Evolutionary conservation across 352 stramenopile genomes (phyloP), one percentile per base, ranked within the genome.

Genomic region (Phytophthora agathidicida): DNA sequence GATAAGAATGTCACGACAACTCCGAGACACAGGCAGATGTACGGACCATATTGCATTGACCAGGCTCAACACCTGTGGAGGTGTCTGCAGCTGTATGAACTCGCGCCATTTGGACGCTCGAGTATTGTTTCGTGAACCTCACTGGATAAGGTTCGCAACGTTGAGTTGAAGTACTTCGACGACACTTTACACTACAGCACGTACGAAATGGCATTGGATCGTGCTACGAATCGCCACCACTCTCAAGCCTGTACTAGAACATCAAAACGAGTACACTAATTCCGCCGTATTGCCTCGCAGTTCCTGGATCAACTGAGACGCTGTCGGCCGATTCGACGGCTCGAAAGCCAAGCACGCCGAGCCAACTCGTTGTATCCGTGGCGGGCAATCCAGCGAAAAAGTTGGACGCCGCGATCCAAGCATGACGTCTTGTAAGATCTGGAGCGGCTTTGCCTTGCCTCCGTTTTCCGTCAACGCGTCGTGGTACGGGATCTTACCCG

Each of bases 351-450:
- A 58, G 44, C 65, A 33, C 46, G 73, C 8, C 48, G 64, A 37
- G 45, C 49, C 27, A 28, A 50, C n/a, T 39, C 24, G 56, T 26
- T 43, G 46, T 22, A 86, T 73, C 5, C 55, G 59, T 3, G 42
- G 39, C 9, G 80, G 78, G 32, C 77, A 90, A 5, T 66, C 38
- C 5, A 38, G 41, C 5, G 30, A 65, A 45, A 86, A 86, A 16
- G 33, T 72, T 13, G 78, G 78, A 30, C 68, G 63, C 43, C 84
- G 55, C 16, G 39, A 37, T n/a, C 71, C 74, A 23, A 58, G 47
- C 60, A 83, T 74, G 14, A 83, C 65, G 22, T 60, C 47, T 41
- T 75, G 69, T 32, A 83, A 48, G 16, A 83, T 61, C 31, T 83
- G 73, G 55, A 83, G 71, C 5, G 63, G 41, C 42, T 63, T 71